Evolutionary conservation across 805 yeast genomes (phyloP).

Genomic region (Wickerhamomyces sydowiorum): DNA sequence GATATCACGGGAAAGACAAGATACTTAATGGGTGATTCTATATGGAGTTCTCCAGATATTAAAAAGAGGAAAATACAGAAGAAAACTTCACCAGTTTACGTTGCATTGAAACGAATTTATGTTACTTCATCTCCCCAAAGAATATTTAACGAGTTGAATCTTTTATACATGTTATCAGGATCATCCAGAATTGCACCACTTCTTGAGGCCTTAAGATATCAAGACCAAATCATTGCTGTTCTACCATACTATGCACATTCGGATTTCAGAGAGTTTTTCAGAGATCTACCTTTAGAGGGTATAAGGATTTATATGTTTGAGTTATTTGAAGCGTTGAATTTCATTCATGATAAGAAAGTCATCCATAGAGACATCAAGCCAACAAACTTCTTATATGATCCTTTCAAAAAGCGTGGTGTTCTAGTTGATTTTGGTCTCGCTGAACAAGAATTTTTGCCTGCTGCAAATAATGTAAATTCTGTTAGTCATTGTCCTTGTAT

Average conservation of each 20-base stretch:
- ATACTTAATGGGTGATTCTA: conserved; percentile 28
- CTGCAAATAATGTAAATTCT: conserved; percentile 18
- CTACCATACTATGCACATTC: conserved; percentile 87
- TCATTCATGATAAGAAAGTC: conserved; percentile 60
- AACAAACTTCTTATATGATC: conserved; percentile 58
- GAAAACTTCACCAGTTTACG: conserved; percentile 33
- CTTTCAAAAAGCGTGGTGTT: conserved; percentile 46
- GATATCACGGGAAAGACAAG: conserved; percentile 32
- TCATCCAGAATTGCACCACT: conserved; percentile 80
- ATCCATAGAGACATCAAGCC: conserved; percentile 81
- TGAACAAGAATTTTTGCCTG: conserved; percentile 35
- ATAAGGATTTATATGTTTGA: conserved; percentile 78
- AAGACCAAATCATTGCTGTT: conserved; percentile 91
- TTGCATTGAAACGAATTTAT: conserved; percentile 89
- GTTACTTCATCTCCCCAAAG: conserved; percentile 94
- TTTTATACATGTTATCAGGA: conserved; percentile 64
- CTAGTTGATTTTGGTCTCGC: conserved; percentile 79
- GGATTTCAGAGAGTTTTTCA: conserved; percentile 82
- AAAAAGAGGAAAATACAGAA: conserved; percentile 24
- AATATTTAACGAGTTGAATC: conserved; percentile 79
- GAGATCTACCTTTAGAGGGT: conserved; percentile 74
- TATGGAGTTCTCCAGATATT: conserved; percentile 26
- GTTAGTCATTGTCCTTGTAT: conserved; percentile 50
- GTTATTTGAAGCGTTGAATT: conserved; percentile 64
- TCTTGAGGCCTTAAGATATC: conserved; percentile 77